Evolutionary conservation across 208 protist genomes (phyloP), one percentile per base, ranked within the genome.

Genomic region (Leishmania martiniquensis): DNA sequence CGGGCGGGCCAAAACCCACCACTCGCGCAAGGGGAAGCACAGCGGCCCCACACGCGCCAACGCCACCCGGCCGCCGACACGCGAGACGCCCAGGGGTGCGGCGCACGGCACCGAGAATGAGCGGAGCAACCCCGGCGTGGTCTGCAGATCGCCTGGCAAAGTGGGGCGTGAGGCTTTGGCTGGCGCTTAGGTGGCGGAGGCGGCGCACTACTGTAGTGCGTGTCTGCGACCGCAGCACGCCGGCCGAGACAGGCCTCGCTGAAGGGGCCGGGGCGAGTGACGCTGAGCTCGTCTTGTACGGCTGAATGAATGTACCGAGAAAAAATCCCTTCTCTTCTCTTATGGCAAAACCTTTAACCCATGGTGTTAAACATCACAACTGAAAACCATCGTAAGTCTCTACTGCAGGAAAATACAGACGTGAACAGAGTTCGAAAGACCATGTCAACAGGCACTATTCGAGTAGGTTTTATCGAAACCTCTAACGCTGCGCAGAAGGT

Each of bases 381-480:
- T 15, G 13, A 2, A 32, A 3, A 34, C 13, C 29, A 39, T 1
- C 29, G 29, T 37, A 63, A 59, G 5, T 3, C 20, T 63, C 13
- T 12, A 32, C 57, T 13, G 10, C 37, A 12, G 9, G 7, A 37
- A 2, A 32, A 68, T 29, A 68, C 5, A 68, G 7, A 42, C 63
- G 29, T 25, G n/a, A 13, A 68, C 63, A 68, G 15, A n/a, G n/a
- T n/a, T 15, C 63, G 7, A 17, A 52, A 47, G 69, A 54, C 12
- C 34, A 85, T 82, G 82, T 63, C 82, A 20, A 52, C 63, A 1
- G 49, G n/a, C 13, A 44, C 60, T 37, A 76, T 90, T 49, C 84
- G 79, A 37, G 82, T 91, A 59, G 84, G 87, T 25, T 81, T 91
- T 39, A 75, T 91, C 32, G 87, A 82, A 34, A 82, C 85, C 54